phyloP scores from a whole-genome alignment of 129 eudicot genomes.

The Cynara cardunculus region DNA sequence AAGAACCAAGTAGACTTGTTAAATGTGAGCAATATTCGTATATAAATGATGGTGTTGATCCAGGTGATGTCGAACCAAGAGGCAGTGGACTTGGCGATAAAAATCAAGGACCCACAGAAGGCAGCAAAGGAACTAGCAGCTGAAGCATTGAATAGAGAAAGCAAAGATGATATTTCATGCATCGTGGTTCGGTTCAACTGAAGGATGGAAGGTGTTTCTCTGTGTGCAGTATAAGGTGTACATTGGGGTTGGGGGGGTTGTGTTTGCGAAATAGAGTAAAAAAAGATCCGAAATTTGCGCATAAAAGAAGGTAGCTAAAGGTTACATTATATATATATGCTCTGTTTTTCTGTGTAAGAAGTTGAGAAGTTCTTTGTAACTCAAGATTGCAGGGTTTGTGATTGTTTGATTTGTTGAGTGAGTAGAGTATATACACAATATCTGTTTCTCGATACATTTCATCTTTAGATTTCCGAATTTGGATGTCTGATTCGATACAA shows the following conservation, averaged over 20 bases:
- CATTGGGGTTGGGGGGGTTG: slow-evolving; percentile 40
- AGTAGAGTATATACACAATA: slow-evolving; percentile 33
- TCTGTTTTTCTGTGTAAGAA: slow-evolving; percentile 26
- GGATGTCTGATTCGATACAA: not conserved
- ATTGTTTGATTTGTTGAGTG: slow-evolving; percentile 48
- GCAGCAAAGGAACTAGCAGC: slow-evolving; percentile 70
- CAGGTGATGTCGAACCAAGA: slow-evolving; percentile 93
- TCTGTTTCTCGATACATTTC: not conserved
- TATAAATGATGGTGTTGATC: slow-evolving; percentile 1
- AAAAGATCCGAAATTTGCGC: slow-evolving; percentile 26
- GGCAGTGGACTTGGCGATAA: slow-evolving; percentile 59
- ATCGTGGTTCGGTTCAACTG: slow-evolving; percentile 72
- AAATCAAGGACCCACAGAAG: slow-evolving; percentile 67
- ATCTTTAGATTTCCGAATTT: not conserved
- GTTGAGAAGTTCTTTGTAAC: slow-evolving; percentile 33
- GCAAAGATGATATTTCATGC: slow-evolving; percentile 87
- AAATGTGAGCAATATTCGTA: not conserved
- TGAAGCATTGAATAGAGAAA: slow-evolving; percentile 71
- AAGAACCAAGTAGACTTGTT: too few species aligned
- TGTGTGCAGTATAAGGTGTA: slow-evolving; percentile 48
- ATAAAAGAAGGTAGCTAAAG: slow-evolving; percentile 22
- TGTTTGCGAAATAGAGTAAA: slow-evolving; percentile 15
- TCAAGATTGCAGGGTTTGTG: slow-evolving; percentile 37
- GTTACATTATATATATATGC: slow-evolving; percentile 19
- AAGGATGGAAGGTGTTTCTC: slow-evolving; percentile 9